Conservation (phyloP, 805 yeast species). For the Lipomyces mesembrius region DNA sequence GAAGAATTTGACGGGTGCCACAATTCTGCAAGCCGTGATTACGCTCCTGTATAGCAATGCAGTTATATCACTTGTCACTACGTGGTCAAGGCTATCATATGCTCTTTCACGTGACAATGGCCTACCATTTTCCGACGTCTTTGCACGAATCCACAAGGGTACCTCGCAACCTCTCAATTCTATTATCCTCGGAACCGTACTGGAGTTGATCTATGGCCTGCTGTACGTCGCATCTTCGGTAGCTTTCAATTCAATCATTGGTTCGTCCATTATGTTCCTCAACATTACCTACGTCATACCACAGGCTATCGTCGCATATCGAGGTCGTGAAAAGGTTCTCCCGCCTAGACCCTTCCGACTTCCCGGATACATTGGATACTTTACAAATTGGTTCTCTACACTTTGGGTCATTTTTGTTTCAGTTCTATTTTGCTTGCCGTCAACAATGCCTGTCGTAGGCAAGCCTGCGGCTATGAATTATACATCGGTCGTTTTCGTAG, state of each 20-base stretch:
- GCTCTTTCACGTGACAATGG: constrained; percentile 69
- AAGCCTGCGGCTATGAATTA: constrained; percentile 57
- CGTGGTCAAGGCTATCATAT: constrained; percentile 13
- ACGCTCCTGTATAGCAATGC: constrained; percentile 4
- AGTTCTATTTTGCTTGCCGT: constrained; percentile 59
- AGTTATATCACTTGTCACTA: constrained; percentile 1
- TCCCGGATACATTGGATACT: constrained; percentile 9
- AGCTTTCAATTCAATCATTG: constrained; percentile 65
- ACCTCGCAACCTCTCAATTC: constrained; percentile 57
- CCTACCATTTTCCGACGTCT: constrained; percentile 57
- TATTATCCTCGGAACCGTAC: constrained; percentile 53
- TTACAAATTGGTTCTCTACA: constrained; percentile 15
- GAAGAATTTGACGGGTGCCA: constrained; percentile 55
- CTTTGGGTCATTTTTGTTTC: constrained; percentile 58
- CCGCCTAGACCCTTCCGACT: constrained; percentile 12
- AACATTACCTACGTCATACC: constrained; percentile 64
- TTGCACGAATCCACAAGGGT: constrained; percentile 55
- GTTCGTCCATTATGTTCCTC: constrained; percentile 40
- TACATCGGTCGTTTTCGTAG: constrained; percentile 56
- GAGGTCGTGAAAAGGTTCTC: constrained; percentile 11
- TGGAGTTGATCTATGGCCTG: constrained; percentile 58
- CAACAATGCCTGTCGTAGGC: constrained; percentile 50
- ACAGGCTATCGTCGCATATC: constrained; percentile 14
- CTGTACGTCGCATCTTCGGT: constrained; percentile 66
- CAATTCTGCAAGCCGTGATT: constrained; percentile 1